These are phyloP conservation scores for Trametes meyenii DNA, from an alignment of 768 basidiomycete genomes.

Conservation along the genomic window DNA sequence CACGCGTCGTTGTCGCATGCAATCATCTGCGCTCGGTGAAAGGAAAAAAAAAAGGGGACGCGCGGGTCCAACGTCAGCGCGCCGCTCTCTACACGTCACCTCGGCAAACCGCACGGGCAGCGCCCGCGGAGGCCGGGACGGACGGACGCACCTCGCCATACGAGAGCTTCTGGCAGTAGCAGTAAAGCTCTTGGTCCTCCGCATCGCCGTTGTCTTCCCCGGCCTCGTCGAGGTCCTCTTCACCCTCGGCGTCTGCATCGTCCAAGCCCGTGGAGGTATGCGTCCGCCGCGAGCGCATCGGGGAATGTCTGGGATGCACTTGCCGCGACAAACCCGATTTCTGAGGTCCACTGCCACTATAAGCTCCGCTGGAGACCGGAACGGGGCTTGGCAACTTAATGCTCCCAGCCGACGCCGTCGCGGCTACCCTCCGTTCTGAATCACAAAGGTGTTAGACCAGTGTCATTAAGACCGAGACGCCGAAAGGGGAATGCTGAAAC, in stretches of 20 bases:
- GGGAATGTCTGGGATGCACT: constrained; percentile 30
- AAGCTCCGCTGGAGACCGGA: constrained; percentile 29
- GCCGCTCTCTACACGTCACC: constrained; percentile 6
- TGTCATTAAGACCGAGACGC: not conserved
- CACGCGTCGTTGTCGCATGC: constrained; percentile 62
- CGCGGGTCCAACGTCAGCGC: not conserved
- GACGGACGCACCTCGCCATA: constrained; percentile 54
- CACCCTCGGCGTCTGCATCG: constrained; percentile 41
- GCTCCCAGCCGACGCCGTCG: constrained; percentile 28
- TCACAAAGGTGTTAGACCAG: not conserved
- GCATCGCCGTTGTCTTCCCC: constrained; percentile 53
- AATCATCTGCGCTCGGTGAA: constrained; percentile 49
- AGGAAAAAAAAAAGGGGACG: not conserved
- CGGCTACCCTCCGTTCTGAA: constrained; percentile 28
- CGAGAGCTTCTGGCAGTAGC: constrained; percentile 62
- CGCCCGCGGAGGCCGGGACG: not conserved
- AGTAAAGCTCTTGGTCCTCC: constrained; percentile 63
- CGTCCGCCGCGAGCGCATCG: constrained; percentile 28
- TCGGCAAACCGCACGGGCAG: not conserved
- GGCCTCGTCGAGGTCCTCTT: constrained; percentile 38
- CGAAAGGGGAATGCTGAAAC: not conserved
- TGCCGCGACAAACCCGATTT: constrained; percentile 35
- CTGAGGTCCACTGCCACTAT: constrained; percentile 23
- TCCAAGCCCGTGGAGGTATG: constrained; percentile 29
- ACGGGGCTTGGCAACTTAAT: constrained; percentile 41